phyloP scores from a whole-genome alignment of 208 protist species.

The Crithidia expoeki region DNA sequence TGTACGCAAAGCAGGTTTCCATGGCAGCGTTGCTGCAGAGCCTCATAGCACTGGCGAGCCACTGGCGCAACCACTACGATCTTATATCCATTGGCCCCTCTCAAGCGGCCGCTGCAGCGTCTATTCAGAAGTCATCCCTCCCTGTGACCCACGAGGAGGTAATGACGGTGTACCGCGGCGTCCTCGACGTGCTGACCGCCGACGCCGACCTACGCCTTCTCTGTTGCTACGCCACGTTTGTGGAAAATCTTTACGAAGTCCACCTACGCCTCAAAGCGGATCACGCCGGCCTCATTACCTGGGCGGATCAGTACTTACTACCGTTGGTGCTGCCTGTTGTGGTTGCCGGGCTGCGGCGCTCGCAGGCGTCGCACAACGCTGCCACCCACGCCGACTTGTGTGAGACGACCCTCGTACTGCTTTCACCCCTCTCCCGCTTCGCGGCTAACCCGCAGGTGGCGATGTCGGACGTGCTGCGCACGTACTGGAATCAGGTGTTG shows the following conservation, averaged over 20 bases:
- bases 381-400: constrained; percentile 65
- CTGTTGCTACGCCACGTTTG: constrained; percentile 61
- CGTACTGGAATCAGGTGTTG: constrained; percentile 41
- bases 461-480: constrained; percentile 29
- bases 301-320: constrained; percentile 42
- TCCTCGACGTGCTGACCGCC: constrained; percentile 35
- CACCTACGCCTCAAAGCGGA: constrained; percentile 35
- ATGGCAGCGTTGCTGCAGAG: constrained; percentile 15
- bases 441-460: constrained; percentile 26
- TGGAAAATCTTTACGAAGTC: constrained; percentile 53
- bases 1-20: constrained; percentile 21
- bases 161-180: constrained; percentile 9
- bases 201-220: constrained; percentile 62
- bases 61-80: constrained; percentile 10
- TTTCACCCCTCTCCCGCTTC: constrained; percentile 52
- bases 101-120: not conserved
- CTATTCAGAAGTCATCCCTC: not conserved
- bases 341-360: constrained; percentile 33
- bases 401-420: constrained; percentile 59
- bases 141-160: not conserved
- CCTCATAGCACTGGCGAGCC: constrained; percentile 13
- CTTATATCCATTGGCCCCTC: not conserved
- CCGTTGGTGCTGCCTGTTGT: constrained; percentile 45
- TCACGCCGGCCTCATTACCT: constrained; percentile 36
- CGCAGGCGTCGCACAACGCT: constrained; percentile 36